Conservation (phyloP, 2,329 filamentous ascomycete species). For the Lachnellula occidentalis region DNA sequence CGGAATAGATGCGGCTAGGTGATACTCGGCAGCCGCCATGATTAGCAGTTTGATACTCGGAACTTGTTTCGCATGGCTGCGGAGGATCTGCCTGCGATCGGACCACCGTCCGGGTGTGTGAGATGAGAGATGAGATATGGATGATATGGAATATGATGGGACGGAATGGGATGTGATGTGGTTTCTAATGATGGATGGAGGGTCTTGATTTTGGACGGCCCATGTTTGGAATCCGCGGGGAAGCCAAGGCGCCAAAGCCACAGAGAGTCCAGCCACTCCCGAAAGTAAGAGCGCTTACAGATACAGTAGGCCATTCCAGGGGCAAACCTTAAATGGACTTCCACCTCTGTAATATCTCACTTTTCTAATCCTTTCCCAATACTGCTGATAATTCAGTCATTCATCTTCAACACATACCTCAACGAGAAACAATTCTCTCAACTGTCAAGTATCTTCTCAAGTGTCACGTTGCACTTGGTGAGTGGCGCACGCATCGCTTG, state of each 20-base stretch:
- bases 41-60: background rate
- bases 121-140: no score
- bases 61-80: background rate
- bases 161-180: background rate
- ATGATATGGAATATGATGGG: no score
- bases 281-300: background rate
- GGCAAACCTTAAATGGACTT: background rate
- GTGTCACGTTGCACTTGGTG: background rate
- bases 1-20: no score
- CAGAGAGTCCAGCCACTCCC: background rate
- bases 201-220: background rate
- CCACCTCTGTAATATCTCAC: background rate
- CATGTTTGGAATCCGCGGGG: background rate
- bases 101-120: no score
- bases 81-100: background rate
- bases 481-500: background rate
- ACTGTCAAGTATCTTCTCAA: background rate
- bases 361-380: background rate
- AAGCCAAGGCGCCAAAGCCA: background rate
- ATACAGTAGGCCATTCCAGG: background rate
- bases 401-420: background rate
- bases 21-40: background rate
- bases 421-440: background rate
- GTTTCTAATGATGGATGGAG: background rate
- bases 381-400: no score